Evolutionary conservation across 176 grass and related monocot genomes (phyloP), one percentile per base, ranked within the genome.

Genomic region (Eragrostis nindensis): DNA sequence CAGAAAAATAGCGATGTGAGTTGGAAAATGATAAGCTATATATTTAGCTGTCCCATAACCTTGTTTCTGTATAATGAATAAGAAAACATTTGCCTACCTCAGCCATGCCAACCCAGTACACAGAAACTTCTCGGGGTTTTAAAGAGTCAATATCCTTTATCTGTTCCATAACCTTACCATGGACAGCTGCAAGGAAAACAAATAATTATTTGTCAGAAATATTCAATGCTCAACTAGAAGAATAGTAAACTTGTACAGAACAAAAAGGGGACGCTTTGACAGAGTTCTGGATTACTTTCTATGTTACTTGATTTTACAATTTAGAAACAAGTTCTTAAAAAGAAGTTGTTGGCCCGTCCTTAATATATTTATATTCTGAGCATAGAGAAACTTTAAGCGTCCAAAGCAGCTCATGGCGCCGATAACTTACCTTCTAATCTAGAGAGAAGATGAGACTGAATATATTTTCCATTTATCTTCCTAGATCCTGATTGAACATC

Each of bases 71-170:
- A 57, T 48, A 73, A 71, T 1, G 3, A 79, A 12, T 62, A 2
- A 53, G 41, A 76, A 76, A 48, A 7, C 32, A 26, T 41, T 41
- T 38, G 65, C 84, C 78, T 91, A 99, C 96, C 96, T 99, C 96
- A 82, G 96, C 96, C 92, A 99, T 99, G 75, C 90, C 96, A 78
- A 95, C 68, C 88, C 88, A 99, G 67, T 80, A 89, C 25, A 99
- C 56, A 44, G 67, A 36, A 62, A 93, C 71, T 66, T 91, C 90
- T 73, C 79, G 78, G 49, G 92, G 86, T 77, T 87, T 91, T 60
- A 95, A 89, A 79, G 57, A 82, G 71, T 91, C 82, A 25, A 94
- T 82, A 67, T 91, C 88, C 82, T 93, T 86, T 86, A 95, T 90
- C 64, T 93, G 86, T 59, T 90, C 56, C 72, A 91, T 82, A 75